These are phyloP conservation scores for Neofusicoccum cordaticola DNA, from an alignment of 2,329 filamentous ascomycete genomes.

Conservation along the genomic window DNA sequence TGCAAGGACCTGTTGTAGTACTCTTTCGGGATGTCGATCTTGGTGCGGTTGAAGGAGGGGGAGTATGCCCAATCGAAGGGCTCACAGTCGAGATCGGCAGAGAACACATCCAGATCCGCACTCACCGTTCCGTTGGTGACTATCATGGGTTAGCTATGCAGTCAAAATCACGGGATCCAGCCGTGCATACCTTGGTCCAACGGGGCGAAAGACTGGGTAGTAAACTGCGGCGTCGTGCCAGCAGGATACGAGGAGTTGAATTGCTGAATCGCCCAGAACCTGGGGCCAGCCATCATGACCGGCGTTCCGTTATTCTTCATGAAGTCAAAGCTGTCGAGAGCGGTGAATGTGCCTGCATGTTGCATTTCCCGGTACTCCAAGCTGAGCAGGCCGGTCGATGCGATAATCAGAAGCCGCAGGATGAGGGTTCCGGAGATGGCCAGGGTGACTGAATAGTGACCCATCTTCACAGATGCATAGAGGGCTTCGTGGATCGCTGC, in stretches of 20 bases:
- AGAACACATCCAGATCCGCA: neutral
- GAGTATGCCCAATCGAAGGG: neutral
- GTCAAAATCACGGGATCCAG: too few species aligned
- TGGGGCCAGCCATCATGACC: neutral
- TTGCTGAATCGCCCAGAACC: neutral
- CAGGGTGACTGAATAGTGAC: neutral
- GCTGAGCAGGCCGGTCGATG: slow-evolving; percentile 1
- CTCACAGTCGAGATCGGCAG: neutral
- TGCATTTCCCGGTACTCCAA: neutral
- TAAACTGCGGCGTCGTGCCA: neutral
- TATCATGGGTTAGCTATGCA: neutral
- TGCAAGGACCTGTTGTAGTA: neutral
- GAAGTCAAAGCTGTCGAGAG: neutral
- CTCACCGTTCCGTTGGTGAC: neutral
- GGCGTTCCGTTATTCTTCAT: neutral
- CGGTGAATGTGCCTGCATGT: neutral
- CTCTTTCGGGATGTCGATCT: neutral
- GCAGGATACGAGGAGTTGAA: neutral
- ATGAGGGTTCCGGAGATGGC: neutral
- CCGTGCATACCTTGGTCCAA: neutral
- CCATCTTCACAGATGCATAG: neutral
- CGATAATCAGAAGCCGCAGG: neutral
- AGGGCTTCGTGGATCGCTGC: neutral
- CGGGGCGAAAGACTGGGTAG: neutral
- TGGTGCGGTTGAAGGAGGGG: neutral